These are phyloP conservation scores for Diutina pseudorugosa DNA, from an alignment of 1,139 yeast genomes.

Conservation along the genomic window DNA sequence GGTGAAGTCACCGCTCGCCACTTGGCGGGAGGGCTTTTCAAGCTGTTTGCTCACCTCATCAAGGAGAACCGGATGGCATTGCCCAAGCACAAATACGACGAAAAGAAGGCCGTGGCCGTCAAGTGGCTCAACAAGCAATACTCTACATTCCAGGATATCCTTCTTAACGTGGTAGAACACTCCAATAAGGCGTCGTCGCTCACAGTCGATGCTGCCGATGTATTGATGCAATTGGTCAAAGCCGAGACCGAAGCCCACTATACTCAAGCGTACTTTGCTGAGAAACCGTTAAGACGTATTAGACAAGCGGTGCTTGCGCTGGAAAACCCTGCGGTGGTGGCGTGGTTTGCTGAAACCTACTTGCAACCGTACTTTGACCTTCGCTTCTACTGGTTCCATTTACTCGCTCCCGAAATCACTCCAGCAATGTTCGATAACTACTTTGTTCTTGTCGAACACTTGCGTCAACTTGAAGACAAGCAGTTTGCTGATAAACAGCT, in stretches of 20 bases:
- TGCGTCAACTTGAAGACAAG: conserved; percentile 12
- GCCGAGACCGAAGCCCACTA: conserved; percentile 37
- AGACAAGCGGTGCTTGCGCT: conserved; percentile 31
- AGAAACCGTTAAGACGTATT: conserved; percentile 37
- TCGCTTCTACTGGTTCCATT: conserved; percentile 50
- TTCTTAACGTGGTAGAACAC: conserved; percentile 7
- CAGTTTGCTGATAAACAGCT: not conserved
- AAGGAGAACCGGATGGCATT: conserved; percentile 32
- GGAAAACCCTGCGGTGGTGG: conserved; percentile 26
- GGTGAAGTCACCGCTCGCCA: conserved; percentile 29
- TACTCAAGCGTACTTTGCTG: conserved; percentile 40
- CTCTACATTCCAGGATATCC: conserved; percentile 23
- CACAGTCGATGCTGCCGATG: conserved; percentile 53
- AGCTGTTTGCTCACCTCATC: conserved; percentile 46
- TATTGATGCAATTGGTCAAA: conserved; percentile 47
- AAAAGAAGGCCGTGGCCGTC: conserved; percentile 32
- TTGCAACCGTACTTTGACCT: conserved; percentile 42
- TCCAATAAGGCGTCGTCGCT: conserved; percentile 28
- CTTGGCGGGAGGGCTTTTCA: conserved; percentile 39
- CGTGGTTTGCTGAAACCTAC: conserved; percentile 24
- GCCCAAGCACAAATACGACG: conserved; percentile 17
- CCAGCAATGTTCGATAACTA: conserved; percentile 25
- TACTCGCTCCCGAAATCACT: conserved; percentile 9
- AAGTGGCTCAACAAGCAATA: conserved; percentile 60
- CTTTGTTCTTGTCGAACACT: conserved; percentile 23